A percentile compares a stretch with the other conserved stretches of the same genome.
phyloP scores from a whole-genome alignment of 2,329 filamentous ascomycete species.

The Trichoderma brevicompactum region DNA sequence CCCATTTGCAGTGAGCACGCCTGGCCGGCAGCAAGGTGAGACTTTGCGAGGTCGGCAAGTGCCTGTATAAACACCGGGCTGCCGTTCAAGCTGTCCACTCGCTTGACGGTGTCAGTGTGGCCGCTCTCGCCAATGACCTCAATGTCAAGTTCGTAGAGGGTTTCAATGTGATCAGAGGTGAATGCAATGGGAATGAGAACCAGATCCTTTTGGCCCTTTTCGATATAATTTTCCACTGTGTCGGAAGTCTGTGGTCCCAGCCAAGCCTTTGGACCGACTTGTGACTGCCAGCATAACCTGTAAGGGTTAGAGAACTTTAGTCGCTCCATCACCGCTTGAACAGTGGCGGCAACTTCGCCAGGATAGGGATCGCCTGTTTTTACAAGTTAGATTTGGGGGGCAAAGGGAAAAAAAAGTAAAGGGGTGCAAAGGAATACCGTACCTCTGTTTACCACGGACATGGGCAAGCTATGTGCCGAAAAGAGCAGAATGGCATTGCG shows the following conservation, averaged over 20 bases:
- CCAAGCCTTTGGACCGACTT: conserved; percentile 95
- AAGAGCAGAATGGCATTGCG: conserved; percentile 86
- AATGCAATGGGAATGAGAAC: conserved; percentile 95
- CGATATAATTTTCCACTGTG: conserved; percentile 86
- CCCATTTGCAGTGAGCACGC: conserved; percentile 83
- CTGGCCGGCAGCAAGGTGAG: conserved; percentile 71
- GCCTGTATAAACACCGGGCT: conserved; percentile 88
- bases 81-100: conserved; percentile 90
- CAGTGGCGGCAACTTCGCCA: conserved; percentile 91
- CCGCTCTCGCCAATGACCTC: conserved; percentile 92
- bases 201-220: conserved; percentile 89
- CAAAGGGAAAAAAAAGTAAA: conserved; percentile 36
- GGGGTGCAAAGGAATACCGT: conserved; percentile 28
- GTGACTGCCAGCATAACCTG: conserved; percentile 95
- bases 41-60: conserved; percentile 82
- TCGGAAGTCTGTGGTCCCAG: conserved; percentile 89
- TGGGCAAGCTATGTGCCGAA: conserved; percentile 93
- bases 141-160: conserved; percentile 88
- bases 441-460: conserved; percentile 96
- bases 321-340: conserved; percentile 94
- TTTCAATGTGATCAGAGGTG: conserved; percentile 99
- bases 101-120: conserved; percentile 78
- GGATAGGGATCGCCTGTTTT: conserved; percentile 84
- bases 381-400: neutral
- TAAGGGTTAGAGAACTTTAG: conserved; percentile 89